These are phyloP conservation scores for Penicillium ochrochloron DNA, from an alignment of 495 filamentous ascomycete genomes.

Conservation along the genomic window DNA sequence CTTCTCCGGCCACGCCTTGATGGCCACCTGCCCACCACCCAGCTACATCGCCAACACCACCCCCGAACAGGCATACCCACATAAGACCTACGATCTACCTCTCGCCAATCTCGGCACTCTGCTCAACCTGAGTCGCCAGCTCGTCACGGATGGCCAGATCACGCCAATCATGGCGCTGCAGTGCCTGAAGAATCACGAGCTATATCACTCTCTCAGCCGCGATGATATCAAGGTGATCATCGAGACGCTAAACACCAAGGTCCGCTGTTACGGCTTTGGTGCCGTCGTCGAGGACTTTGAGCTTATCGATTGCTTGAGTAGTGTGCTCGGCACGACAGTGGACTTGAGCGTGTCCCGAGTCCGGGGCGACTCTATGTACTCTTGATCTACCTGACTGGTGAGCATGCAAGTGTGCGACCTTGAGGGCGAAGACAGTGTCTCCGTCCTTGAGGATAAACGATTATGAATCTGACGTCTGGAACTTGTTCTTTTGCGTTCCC, in stretches of 20 bases:
- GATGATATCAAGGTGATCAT: constrained; percentile 76
- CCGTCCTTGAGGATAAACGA: constrained; percentile 10
- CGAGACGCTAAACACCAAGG: constrained; percentile 74
- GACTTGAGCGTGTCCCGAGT: constrained; percentile 44
- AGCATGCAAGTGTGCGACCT: neutral
- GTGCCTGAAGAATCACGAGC: constrained; percentile 72
- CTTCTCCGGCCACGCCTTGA: constrained; percentile 81
- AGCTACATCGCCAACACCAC: constrained; percentile 52
- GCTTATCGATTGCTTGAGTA: constrained; percentile 81
- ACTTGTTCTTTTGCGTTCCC: constrained; percentile 8
- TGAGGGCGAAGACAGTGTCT: neutral
- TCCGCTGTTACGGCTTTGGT: constrained; percentile 92
- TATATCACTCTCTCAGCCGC: constrained; percentile 63
- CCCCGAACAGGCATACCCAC: constrained; percentile 44
- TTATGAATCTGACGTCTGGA: constrained; percentile 23
- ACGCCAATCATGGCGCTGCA: constrained; percentile 97
- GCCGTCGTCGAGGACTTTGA: constrained; percentile 79
- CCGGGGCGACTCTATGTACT: constrained; percentile 46
- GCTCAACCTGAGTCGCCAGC: constrained; percentile 79
- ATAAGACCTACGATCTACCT: constrained; percentile 57
- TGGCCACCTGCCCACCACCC: constrained; percentile 82
- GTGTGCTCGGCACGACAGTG: constrained; percentile 67
- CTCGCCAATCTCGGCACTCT: constrained; percentile 77
- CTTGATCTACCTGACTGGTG: constrained; percentile 23
- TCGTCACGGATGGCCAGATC: constrained; percentile 90